phyloP scores from a whole-genome alignment of 148 eudicot genomes.

The Fagopyrum esculentum region DNA sequence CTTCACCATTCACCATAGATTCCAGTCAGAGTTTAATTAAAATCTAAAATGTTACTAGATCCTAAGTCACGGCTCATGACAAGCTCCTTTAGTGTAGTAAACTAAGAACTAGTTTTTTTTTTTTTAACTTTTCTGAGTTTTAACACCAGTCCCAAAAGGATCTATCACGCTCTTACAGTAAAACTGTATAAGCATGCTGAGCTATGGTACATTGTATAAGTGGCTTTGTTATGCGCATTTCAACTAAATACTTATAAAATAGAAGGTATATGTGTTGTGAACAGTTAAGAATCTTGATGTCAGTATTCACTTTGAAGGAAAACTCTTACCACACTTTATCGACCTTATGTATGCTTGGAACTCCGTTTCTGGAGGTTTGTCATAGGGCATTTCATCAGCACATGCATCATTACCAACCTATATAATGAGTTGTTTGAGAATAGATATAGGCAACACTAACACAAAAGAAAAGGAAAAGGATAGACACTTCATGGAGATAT shows the following conservation, averaged over 20 bases:
- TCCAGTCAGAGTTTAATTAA: too few relatives aligned
- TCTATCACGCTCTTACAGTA: neutral
- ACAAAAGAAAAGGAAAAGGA: neutral
- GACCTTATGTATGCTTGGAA: conserved; percentile 66
- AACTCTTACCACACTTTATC: conserved; percentile 47
- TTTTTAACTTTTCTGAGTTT: neutral
- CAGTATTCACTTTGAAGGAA: neutral
- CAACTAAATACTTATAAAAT: neutral
- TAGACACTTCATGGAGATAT: neutral
- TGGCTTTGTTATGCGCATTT: neutral
- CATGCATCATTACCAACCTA: conserved; percentile 57
- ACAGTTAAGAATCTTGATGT: neutral
- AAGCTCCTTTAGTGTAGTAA: neutral
- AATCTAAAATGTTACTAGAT: too few relatives aligned
- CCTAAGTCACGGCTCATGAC: neutral
- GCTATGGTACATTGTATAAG: neutral
- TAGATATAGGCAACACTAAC: conserved; percentile 6
- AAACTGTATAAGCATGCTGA: neutral
- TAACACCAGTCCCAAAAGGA: neutral
- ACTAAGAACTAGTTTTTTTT: neutral
- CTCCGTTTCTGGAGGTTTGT: conserved; percentile 67
- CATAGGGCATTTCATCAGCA: conserved; percentile 59
- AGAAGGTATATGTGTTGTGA: neutral
- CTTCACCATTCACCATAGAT: too few relatives aligned
- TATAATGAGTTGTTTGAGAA: conserved; percentile 21